Evolutionary conservation across 441 rosid species (phyloP), one percentile per base, ranked within the genome.

Genomic region (Metrosideros polymorpha): DNA sequence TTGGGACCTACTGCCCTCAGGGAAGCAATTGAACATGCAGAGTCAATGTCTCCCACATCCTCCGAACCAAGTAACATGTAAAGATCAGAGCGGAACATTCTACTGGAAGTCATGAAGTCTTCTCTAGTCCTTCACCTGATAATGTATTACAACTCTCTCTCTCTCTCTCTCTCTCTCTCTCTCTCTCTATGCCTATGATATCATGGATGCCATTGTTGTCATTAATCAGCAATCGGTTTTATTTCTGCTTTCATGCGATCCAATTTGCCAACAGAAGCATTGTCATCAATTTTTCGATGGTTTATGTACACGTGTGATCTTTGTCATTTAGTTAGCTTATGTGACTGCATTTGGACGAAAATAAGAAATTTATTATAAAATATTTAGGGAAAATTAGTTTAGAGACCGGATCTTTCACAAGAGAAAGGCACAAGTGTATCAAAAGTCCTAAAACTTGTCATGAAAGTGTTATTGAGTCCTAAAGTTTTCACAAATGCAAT

Each of bases 11-110:
- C 47, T 39, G 45, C 49, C n/a, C 79, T 71, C 47, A 71, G 47
- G 79, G 17, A 71, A 71, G 49, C 49, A 71, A 71, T 71, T 71
- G 79, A 22, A 39, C n/a, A 71, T 39, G 79, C 79, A 22, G 79
- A 71, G 17, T 71, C 79, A 12, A 71, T 71, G 79, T 71, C 79
- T 71, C n/a, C n/a, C n/a, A 10, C n/a, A 12, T 71, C 49, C 79
- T 39, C 79, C 9, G 9, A 39, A 71, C 47, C 47, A 10, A 39
- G 9, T 71, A 13, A 71, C 47, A 39, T 24, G 47, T 71, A 39
- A 71, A 71, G 22, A 22, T 71, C 0, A 3, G 79, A 71, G 49
- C 27, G 8, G n/a, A 71, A 10, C 17, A 71, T 39, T 71, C 79
- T 71, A 71, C 27, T 4, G 9, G 79, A 71, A 71, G 47, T 39